These are phyloP conservation scores for Clathrus columnatus DNA, from an alignment of 768 basidiomycete species.

Conservation along the genomic window DNA sequence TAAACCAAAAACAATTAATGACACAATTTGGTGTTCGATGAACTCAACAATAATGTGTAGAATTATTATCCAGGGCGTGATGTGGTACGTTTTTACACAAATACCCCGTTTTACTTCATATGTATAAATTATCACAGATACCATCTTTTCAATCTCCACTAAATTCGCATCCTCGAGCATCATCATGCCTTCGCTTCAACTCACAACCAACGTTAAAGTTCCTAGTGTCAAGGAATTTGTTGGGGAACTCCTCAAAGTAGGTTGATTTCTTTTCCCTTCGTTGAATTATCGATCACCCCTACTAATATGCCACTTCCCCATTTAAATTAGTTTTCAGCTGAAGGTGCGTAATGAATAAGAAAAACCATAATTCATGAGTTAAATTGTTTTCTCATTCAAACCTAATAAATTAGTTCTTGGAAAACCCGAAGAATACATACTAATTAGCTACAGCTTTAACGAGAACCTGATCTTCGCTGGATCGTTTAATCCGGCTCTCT, in stretches of 20 bases:
- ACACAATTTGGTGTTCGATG: no score
- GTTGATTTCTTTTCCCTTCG: neutral
- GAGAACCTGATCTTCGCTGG: slow-evolving; percentile 54
- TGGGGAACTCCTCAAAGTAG: slow-evolving; percentile 51
- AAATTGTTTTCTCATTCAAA: neutral
- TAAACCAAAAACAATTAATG: no score
- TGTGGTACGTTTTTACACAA: no score
- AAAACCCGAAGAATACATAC: slow-evolving; percentile 49
- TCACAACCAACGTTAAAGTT: slow-evolving; percentile 34
- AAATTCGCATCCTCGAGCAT: neutral
- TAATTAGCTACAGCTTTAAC: slow-evolving; percentile 46
- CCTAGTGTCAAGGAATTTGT: slow-evolving; percentile 25
- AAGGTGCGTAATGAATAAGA: no score
- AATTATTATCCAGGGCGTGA: no score
- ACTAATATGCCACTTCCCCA: neutral
- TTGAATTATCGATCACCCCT: neutral
- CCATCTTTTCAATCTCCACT: no score
- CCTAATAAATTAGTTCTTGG: slow-evolving; percentile 23
- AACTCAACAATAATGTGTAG: no score
- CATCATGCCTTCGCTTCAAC: slow-evolving; percentile 30
- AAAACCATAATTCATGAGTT: slow-evolving; percentile 16
- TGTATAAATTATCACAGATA: no score
- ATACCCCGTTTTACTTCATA: no score
- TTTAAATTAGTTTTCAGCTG: slow-evolving; percentile 28
- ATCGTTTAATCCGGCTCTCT: slow-evolving; percentile 57